Conservation (phyloP, 2,329 filamentous ascomycete genomes). For the Aspergillus flavus region DNA sequence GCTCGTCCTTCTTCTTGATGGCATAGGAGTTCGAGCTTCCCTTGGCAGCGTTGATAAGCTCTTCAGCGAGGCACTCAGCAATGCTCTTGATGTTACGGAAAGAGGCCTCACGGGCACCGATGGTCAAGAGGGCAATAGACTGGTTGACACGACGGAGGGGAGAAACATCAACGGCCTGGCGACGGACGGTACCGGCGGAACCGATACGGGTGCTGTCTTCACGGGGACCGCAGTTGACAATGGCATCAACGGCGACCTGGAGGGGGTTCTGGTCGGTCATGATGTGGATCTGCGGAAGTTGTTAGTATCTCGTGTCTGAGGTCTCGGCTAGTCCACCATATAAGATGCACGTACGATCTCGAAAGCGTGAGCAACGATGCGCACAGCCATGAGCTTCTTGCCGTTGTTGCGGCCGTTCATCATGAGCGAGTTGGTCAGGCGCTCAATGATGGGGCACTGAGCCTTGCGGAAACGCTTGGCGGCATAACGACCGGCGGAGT, state of each 20-base stretch:
- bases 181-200: constrained; percentile 98
- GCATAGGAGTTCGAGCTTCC: constrained; percentile 99
- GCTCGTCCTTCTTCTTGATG: constrained; percentile 99
- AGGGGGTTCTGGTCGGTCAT: constrained; percentile 99
- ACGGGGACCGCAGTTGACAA: constrained; percentile 99
- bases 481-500: constrained; percentile 98
- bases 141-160: constrained; percentile 99
- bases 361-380: constrained; percentile 98
- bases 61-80: constrained; percentile 98
- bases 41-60: constrained; percentile 99
- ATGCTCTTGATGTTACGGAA: constrained; percentile 99
- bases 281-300: constrained; percentile 82
- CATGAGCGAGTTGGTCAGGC: constrained; percentile 99
- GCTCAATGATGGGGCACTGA: constrained; percentile 99
- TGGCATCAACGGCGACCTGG: constrained; percentile 98
- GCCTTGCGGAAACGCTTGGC: constrained; percentile 99
- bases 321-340: not conserved
- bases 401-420: constrained; percentile 99
- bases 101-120: constrained; percentile 95
- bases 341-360: constrained; percentile 82
- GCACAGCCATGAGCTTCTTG: constrained; percentile 99
- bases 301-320: constrained; percentile 8
- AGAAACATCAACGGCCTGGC: constrained; percentile 99
- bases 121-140: constrained; percentile 98
- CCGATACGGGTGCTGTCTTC: constrained; percentile 99